Evolutionary conservation across 2,329 filamentous ascomycete genomes (phyloP).

Genomic region (Trichoderma atrobrunneum): DNA sequence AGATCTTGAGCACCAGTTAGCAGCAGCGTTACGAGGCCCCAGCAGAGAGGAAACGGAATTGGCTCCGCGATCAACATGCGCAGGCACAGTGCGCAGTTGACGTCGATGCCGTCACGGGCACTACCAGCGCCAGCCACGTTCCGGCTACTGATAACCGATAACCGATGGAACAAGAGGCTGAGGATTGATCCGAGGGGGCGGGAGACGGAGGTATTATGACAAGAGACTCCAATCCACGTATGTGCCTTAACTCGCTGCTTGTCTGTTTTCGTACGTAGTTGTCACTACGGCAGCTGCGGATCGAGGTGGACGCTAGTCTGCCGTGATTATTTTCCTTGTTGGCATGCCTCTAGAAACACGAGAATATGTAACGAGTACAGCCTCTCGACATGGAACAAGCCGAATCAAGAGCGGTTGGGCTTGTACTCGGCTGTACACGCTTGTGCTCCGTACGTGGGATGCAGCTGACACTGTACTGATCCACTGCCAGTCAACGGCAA

Average conservation of each 20-base stretch:
- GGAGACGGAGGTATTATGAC: background rate
- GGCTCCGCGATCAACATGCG: background rate
- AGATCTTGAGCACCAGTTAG: background rate
- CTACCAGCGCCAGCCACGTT: background rate
- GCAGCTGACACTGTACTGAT: background rate
- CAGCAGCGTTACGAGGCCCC: background rate
- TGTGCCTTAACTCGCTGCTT: background rate
- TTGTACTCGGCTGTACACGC: background rate
- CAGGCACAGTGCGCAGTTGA: background rate
- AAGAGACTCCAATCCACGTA: background rate
- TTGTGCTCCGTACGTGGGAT: background rate
- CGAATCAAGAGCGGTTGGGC: background rate
- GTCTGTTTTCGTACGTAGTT: background rate
- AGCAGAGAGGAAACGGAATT: background rate
- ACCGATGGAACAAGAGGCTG: background rate
- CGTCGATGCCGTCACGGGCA: background rate
- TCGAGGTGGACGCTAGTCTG: conserved; percentile 5
- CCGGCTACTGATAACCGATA: background rate
- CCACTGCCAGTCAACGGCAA: background rate
- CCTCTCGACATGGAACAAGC: background rate
- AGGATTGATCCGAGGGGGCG: background rate
- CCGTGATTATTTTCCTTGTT: background rate
- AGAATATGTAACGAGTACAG: background rate
- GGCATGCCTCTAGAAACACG: background rate
- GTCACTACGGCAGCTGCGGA: conserved; percentile 11